Base-by-base conservation (phyloP, 2,329 filamentous ascomycete species). In the Plectosphaerella sp. region DNA sequence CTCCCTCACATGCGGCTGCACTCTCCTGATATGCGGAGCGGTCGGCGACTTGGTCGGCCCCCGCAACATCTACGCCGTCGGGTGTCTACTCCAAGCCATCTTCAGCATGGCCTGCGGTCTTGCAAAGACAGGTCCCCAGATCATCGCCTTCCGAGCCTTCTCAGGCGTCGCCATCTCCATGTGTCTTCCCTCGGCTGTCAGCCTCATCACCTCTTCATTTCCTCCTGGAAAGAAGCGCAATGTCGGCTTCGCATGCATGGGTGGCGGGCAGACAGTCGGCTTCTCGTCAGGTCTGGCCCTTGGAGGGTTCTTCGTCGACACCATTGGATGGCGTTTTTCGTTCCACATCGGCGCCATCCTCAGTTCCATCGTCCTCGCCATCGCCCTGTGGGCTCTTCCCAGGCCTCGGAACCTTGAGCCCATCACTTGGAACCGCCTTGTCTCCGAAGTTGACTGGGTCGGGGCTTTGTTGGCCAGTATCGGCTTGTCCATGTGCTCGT, bases 371-470 rank as follows among this genome's bases (percentile, higher is more conserved):
- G 58, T 78, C 5, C 63, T 82, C 1, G 59, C 65, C 1, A 50
- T 76, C 2, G 67, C 72, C 1, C 50, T 75, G 4, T 60, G 64
- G 18, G 59, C 72, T 24, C 65, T 80, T 3, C 70, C 72, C 0
- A 59, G 63, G 0, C 81, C 82, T 57, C 66, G 73, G 5, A 57
- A 70, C 14, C 82, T 78, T 76, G 51, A 54, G 3, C 48, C 48
- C 8, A 48, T 55, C n/a, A 55, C 54, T 2, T 55, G 54, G 54
- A 25, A 47, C 15, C 60, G 62, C 2, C 51, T 65, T 7, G 60
- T 64, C 53, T 42, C 62, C 66, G 59, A 81, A 2, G 76, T 82
- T 45, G 79, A 83, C 57, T 83, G 78, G 79, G 53, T 77, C 18
- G 79, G 79, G 0, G 75, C 73, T 1, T 18, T 67, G 1, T 70